phyloP scores from a whole-genome alignment of 805 yeast genomes.

The Saccharomycopsis sp. region DNA sequence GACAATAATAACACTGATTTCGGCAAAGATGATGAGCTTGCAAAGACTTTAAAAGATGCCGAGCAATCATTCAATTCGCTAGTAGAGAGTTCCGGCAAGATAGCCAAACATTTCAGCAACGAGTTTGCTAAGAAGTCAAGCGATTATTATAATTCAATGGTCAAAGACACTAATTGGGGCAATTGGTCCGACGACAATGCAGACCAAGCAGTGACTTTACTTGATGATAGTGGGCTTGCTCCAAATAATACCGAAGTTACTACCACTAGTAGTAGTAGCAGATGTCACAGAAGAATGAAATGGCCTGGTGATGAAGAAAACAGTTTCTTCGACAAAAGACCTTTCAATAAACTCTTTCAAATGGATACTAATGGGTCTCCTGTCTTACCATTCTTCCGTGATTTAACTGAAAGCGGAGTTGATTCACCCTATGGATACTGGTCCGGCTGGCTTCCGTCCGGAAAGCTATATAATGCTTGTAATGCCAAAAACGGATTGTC shows the following conservation, averaged over 20 bases:
- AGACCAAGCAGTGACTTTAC: neutral
- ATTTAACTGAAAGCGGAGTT: constrained; percentile 16
- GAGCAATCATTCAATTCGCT: constrained; percentile 15
- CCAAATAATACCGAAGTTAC: neutral
- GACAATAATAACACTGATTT: neutral
- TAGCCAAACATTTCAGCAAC: constrained; percentile 14
- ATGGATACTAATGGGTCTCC: neutral
- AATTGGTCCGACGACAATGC: neutral
- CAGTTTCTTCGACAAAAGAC: neutral
- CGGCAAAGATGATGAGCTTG: constrained; percentile 4
- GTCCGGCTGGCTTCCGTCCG: constrained; percentile 53
- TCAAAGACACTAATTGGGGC: neutral
- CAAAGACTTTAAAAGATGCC: constrained; percentile 15
- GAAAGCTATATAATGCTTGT: constrained; percentile 57
- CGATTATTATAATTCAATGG: neutral
- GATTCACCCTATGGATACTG: constrained; percentile 34
- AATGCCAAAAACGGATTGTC: constrained; percentile 57
- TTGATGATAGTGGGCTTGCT: neutral
- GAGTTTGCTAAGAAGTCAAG: constrained; percentile 4
- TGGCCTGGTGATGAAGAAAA: neutral
- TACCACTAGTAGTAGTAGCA: neutral
- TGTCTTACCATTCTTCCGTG: neutral
- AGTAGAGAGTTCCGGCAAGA: constrained; percentile 7
- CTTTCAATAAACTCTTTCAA: neutral
- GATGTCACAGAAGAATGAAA: neutral